Evolutionary conservation across 1,284 basidiomycete genomes (phyloP), one percentile per base, ranked within the genome.

Genomic region (Pyrrhoderma noxium): DNA sequence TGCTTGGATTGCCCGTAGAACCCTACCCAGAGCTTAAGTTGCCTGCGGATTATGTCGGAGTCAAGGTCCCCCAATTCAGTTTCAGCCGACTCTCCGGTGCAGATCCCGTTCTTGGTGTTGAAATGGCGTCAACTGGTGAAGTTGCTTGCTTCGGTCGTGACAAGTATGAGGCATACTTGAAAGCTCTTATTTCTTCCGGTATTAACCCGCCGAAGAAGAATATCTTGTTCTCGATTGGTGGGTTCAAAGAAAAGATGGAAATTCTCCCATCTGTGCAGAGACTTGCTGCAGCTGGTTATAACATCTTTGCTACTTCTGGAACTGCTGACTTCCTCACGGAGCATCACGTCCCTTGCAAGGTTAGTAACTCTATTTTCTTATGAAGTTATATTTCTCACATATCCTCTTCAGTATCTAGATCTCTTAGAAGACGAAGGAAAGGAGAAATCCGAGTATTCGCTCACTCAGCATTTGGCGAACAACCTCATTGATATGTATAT

Each of bases 81-180:
- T 99, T 98, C 75, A 91, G 87, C 64, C 85, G 95, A 55, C 72
- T 99, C 34, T 93, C 91, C 21, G 95, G 95, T 36, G 95, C 95
- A 27, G 95, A 99, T 67, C 95, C 95, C 14, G 87, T 99, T 18
- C 79, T 99, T n/a, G 96, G 96, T 64, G 95, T 99, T 47, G 95
- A 99, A 74, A 99, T 99, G 95, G 95, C 95, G 14, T 98, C 95
- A n/a, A 99, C 95, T 1, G 95, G 95, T 58, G 95, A 99, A 68
- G 95, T 99, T 25, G 96, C 96, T 36, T 98, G 95, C 70, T 99
- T 99, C 68, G 95, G 96, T 23, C 84, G 79, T 60, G 89, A 99
- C 75, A 96, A 95, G 71, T 98, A 97, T 68, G 95, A 99, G 67
- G 95, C 95, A 4, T 99, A 99, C 68, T 76, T 98, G 64, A 98